Evolutionary conservation across 2,329 filamentous ascomycete species (phyloP).

Genomic region (Xylariales sp.): DNA sequence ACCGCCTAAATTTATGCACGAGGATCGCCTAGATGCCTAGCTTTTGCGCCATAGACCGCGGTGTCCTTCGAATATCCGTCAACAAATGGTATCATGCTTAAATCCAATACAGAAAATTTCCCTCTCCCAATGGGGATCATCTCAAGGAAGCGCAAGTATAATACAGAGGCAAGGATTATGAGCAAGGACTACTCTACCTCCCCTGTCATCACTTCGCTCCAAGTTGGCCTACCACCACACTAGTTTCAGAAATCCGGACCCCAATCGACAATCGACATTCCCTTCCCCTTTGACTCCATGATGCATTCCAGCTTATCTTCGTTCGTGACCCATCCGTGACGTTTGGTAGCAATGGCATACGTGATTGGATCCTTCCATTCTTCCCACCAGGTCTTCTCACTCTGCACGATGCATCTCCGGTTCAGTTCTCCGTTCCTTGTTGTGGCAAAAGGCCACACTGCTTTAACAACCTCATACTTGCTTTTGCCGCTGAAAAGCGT

Average conservation of each 20-base stretch:
- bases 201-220: too few species aligned
- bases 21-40: too few species aligned
- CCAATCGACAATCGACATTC: constrained; percentile 11
- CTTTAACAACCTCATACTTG: constrained; percentile 51
- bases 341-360: constrained; percentile 30
- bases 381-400: constrained; percentile 52
- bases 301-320: constrained; percentile 50
- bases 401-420: constrained; percentile 46
- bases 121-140: too few species aligned
- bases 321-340: constrained; percentile 43
- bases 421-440: constrained; percentile 38
- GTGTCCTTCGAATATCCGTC: too few species aligned
- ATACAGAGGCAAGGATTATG: too few species aligned
- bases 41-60: too few species aligned
- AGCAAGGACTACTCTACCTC: too few species aligned
- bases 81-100: too few species aligned
- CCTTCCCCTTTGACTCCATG: constrained; percentile 28
- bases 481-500: constrained; percentile 48
- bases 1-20: too few species aligned
- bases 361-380: constrained; percentile 44
- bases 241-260: constrained; percentile 1
- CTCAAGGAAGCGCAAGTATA: too few species aligned
- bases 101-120: too few species aligned
- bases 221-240: too few species aligned
- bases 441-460: constrained; percentile 54